These are phyloP conservation scores for Paramecium sonneborni DNA, from an alignment of 73 alveolate genomes.

Conservation along the genomic window DNA sequence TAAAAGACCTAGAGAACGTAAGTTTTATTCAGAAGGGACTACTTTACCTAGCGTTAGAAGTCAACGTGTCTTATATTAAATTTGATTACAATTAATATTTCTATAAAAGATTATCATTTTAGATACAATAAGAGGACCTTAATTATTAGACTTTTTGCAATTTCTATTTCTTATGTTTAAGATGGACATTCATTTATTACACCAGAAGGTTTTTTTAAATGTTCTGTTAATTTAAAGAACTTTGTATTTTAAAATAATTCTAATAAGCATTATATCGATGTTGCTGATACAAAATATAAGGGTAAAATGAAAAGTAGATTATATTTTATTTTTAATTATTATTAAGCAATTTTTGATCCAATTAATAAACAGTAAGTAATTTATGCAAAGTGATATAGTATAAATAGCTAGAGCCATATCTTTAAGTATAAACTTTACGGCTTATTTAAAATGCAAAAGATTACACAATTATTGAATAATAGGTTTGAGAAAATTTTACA, in stretches of 20 bases:
- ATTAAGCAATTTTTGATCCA: no score
- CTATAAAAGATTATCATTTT: no score
- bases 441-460: slow-evolving; percentile 70
- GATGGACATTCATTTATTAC: slow-evolving; percentile 31
- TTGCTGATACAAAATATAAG: background rate
- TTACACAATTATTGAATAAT: slow-evolving; percentile 63
- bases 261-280: slow-evolving; percentile 3
- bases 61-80: background rate
- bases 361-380: slow-evolving; percentile 37
- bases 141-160: background rate
- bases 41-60: background rate
- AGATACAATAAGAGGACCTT: background rate
- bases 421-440: slow-evolving; percentile 68
- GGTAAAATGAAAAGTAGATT: background rate
- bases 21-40: background rate
- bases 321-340: no score
- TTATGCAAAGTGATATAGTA: slow-evolving; percentile 13
- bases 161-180: slow-evolving; percentile 43
- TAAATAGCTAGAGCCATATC: background rate
- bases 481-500: slow-evolving; percentile 8
- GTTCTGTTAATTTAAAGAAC: background rate
- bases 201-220: slow-evolving; percentile 43
- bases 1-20: slow-evolving; percentile 37
- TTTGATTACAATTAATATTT: background rate
- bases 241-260: background rate